Conservation (phyloP, 2,329 filamentous ascomycete species). For the Apiospora aurea region DNA sequence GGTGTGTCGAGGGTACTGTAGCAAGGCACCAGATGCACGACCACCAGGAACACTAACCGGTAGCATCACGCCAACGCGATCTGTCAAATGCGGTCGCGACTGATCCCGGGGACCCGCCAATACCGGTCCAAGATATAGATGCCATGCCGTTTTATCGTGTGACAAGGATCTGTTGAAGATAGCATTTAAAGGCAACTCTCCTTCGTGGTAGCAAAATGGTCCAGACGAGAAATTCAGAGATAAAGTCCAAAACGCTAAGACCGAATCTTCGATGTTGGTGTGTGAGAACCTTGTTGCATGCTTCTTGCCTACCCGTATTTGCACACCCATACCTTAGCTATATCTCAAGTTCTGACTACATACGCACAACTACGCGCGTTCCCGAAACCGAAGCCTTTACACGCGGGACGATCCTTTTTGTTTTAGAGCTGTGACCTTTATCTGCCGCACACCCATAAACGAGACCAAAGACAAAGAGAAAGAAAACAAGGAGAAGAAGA, state of each 20-base stretch:
- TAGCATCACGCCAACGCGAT: slow-evolving; percentile 10
- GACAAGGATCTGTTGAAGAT: not conserved
- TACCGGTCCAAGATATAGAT: not conserved
- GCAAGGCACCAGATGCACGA: not conserved
- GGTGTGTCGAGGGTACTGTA: not conserved
- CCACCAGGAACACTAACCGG: slow-evolving; percentile 5
- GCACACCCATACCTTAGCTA: not conserved
- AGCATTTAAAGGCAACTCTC: not conserved
- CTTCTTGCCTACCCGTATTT: not conserved
- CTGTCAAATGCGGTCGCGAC: slow-evolving; percentile 10
- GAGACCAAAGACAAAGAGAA: not conserved
- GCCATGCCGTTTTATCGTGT: not conserved
- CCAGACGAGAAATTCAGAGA: not conserved
- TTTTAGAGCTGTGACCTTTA: too few species aligned
- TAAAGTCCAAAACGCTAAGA: slow-evolving; percentile 8
- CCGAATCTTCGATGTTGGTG: not conserved
- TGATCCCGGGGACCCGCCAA: not conserved
- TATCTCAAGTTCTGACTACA: not conserved
- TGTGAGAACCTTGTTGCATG: not conserved
- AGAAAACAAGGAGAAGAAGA: not conserved
- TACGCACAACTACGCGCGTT: not conserved
- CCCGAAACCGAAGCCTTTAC: not conserved
- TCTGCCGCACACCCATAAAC: not conserved
- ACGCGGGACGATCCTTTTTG: not conserved
- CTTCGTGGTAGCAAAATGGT: not conserved